A percentile compares a stretch with the other conserved stretches of the same genome.
phyloP scores from a whole-genome alignment of 805 yeast species.

The Candida vartiovaarae region DNA sequence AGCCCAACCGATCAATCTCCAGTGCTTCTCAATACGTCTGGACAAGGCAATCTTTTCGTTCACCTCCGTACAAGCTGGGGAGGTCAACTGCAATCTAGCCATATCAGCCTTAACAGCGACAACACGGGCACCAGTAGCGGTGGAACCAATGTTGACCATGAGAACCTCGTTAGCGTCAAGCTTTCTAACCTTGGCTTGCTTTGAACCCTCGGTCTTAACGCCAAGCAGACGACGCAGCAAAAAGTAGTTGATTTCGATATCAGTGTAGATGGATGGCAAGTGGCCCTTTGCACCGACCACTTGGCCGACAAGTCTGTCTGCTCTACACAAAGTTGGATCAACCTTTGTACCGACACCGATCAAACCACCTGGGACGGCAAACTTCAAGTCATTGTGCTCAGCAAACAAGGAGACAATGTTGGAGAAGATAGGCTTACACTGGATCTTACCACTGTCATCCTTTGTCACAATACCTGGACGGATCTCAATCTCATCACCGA shows the following conservation, averaged over 20 bases:
- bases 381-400: slow-evolving; percentile 94
- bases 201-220: slow-evolving; percentile 96
- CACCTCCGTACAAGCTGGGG: slow-evolving; percentile 98
- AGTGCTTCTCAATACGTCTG: slow-evolving; percentile 98
- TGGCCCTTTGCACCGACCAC: slow-evolving; percentile 97
- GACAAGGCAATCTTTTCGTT: slow-evolving; percentile 98
- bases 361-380: slow-evolving; percentile 99
- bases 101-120: slow-evolving; percentile 97
- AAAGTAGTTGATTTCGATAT: slow-evolving; percentile 95
- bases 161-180: slow-evolving; percentile 90
- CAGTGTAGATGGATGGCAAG: slow-evolving; percentile 93
- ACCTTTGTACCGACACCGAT: slow-evolving; percentile 99
- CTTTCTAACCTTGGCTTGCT: slow-evolving; percentile 94
- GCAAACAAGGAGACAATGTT: slow-evolving; percentile 92
- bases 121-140: slow-evolving; percentile 99
- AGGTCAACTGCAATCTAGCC: slow-evolving; percentile 94
- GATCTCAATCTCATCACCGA: slow-evolving; percentile 97
- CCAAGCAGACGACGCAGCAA: slow-evolving; percentile 93
- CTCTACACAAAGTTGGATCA: slow-evolving; percentile 98
- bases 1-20: slow-evolving; percentile 99
- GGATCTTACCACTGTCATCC: slow-evolving; percentile 80
- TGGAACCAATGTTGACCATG: slow-evolving; percentile 98
- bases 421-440: slow-evolving; percentile 93
- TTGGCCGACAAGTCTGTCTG: slow-evolving; percentile 98
- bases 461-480: slow-evolving; percentile 99